Percentiles rank a stretch among this genome's conserved stretches.
phyloP scores from a whole-genome alignment of 768 basidiomycete species.

The Antrodiella citrinella region DNA sequence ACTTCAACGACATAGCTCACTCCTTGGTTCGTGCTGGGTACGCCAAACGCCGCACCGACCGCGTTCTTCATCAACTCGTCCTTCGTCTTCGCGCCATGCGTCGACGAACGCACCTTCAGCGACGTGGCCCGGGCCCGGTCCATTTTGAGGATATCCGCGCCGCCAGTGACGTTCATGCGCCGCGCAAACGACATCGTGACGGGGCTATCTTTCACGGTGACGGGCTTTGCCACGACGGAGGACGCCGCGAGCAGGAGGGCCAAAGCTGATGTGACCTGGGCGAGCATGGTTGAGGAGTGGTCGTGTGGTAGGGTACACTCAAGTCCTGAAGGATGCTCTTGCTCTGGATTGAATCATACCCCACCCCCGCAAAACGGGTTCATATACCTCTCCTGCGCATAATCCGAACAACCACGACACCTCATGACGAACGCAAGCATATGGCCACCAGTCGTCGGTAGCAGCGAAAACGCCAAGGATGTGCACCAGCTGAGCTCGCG shows the following conservation, averaged over 20 bases:
- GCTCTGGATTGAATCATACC: neutral
- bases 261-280: neutral
- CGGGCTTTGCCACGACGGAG: neutral
- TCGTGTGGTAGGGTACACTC: neutral
- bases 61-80: neutral
- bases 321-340: neutral
- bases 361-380: neutral
- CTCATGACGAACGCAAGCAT: neutral
- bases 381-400: neutral
- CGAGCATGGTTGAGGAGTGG: neutral
- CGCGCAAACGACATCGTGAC: constrained; percentile 16
- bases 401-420: neutral
- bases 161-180: constrained; percentile 15
- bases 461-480: neutral
- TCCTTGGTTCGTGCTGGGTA: constrained; percentile 13
- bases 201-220: constrained; percentile 1
- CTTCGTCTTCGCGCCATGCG: neutral
- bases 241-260: neutral
- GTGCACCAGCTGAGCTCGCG: neutral
- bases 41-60: constrained; percentile 7
- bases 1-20: constrained; percentile 21
- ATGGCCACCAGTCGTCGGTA: neutral
- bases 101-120: constrained; percentile 5
- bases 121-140: constrained; percentile 17
- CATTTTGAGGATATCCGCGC: constrained; percentile 9